Percentiles rank a stretch among this genome's conserved stretches.
Conservation (phyloP, 129 eudicot species). For the Artemisia annua region DNA sequence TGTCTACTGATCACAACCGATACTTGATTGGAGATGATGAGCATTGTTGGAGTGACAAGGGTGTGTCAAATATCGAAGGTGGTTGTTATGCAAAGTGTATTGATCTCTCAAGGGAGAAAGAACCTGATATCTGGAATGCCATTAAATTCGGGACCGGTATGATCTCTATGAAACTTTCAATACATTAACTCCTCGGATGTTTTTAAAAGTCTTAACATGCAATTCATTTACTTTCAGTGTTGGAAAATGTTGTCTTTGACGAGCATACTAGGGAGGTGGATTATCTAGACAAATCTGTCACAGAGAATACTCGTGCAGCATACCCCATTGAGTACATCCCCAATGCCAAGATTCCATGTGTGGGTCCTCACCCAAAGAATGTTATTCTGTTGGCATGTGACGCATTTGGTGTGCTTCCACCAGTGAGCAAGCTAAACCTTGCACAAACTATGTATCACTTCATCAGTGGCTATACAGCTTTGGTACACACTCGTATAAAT, state of each 20-base stretch:
- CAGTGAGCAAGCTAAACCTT: slow-evolving; percentile 90
- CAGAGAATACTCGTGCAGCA: slow-evolving; percentile 98
- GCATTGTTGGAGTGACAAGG: slow-evolving; percentile 95
- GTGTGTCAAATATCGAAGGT: slow-evolving; percentile 95
- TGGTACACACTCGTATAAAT: slow-evolving; percentile 40
- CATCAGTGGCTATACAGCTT: slow-evolving; percentile 97
- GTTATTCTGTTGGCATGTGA: slow-evolving; percentile 93
- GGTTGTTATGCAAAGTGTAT: slow-evolving; percentile 99
- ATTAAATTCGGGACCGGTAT: slow-evolving; percentile 97
- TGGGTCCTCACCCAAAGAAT: slow-evolving; percentile 93
- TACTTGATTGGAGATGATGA: slow-evolving; percentile 94
- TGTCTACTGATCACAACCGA: slow-evolving; percentile 97
- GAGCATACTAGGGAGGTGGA: slow-evolving; percentile 89
- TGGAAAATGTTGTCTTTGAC: slow-evolving; percentile 93
- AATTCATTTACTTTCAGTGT: slow-evolving; percentile 38
- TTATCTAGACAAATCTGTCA: slow-evolving; percentile 75
- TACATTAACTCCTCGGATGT: background rate
- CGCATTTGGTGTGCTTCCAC: slow-evolving; percentile 99
- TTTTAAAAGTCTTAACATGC: background rate
- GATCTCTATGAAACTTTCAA: background rate
- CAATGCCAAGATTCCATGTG: slow-evolving; percentile 91
- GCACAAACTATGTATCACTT: slow-evolving; percentile 98
- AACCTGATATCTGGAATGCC: slow-evolving; percentile 98
- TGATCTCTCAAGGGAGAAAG: slow-evolving; percentile 89
- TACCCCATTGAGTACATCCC: slow-evolving; percentile 96